Evolutionary conservation across 495 filamentous ascomycete genomes (phyloP), one percentile per base, ranked within the genome.

Genomic region (Penicillium mononematosum): DNA sequence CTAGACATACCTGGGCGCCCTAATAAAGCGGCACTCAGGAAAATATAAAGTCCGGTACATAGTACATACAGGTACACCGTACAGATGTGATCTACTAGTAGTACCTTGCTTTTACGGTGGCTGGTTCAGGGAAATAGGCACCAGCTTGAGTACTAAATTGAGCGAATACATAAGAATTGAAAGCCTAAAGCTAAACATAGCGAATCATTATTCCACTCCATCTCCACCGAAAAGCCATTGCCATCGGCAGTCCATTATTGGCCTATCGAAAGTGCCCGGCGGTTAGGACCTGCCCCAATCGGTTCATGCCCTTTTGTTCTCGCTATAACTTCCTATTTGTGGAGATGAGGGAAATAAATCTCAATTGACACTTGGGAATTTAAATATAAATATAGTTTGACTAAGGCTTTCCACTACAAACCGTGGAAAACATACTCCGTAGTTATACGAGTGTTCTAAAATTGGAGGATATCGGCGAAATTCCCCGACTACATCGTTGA

Each of bases 91-190:
- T 34, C 31, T 34, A 31, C 9, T 4, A 34, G n/a, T n/a, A n/a
- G n/a, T n/a, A n/a, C n/a, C n/a, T n/a, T 34, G 12, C 11, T 34
- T 34, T 34, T 5, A 34, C 11, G 31, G 31, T 34, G 31, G 31
- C 31, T 34, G 31, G 31, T 12, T 34, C 31, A 34, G 29, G 29
- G 29, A 56, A 66, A 62, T 55, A 68, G 65, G 58, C 63, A 68
- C 50, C 38, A 52, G 50, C 16, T 2, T 45, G 22, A n/a, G 3
- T 8, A 11, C n/a, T n/a, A 19, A 24, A 14, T 16, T 45, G 10
- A 32, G 39, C 39, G 50, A 32, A 29, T 25, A 25, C 24, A 25
- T 25, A 1, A 32, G 25, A 5, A 44, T 29, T 53, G 8, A 17
- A 47, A 54, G 29, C 12, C 32, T 39, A 55, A 55, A 55, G 22